These are phyloP conservation scores for Cardamine occulta DNA, from an alignment of 345 rosid species.

Conservation along the genomic window DNA sequence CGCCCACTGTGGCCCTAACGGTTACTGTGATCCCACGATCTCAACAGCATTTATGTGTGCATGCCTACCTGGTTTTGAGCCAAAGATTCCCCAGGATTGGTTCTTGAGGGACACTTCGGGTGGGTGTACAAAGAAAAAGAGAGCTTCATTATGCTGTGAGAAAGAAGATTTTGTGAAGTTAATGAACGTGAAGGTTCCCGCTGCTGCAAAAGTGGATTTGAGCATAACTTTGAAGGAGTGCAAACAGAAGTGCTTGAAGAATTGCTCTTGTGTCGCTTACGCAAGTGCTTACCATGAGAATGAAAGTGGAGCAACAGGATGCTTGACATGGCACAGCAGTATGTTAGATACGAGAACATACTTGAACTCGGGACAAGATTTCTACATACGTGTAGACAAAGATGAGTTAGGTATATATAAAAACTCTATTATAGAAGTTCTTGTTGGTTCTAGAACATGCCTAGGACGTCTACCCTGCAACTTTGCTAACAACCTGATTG, in stretches of 20 bases:
- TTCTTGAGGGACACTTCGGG: constrained; percentile 50
- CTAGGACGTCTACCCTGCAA: too few species aligned
- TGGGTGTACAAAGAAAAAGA: constrained; percentile 54
- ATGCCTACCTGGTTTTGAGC: constrained; percentile 73
- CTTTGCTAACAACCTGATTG: too few species aligned
- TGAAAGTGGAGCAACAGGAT: constrained; percentile 48
- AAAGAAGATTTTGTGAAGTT: constrained; percentile 64
- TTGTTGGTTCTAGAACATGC: too few species aligned
- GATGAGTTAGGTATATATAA: constrained; percentile 51
- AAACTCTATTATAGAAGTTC: too few species aligned
- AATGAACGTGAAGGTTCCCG: constrained; percentile 54
- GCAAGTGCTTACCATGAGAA: constrained; percentile 51
- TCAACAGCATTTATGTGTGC: constrained; percentile 48
- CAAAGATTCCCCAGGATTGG: constrained; percentile 55
- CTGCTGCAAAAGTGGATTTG: constrained; percentile 44
- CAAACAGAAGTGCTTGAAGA: constrained; percentile 45
- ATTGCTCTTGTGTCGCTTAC: constrained; percentile 67
- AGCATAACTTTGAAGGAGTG: constrained; percentile 52
- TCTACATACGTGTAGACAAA: constrained; percentile 55
- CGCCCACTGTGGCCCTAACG: constrained; percentile 58
- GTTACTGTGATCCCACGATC: constrained; percentile 47
- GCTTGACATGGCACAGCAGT: constrained; percentile 58
- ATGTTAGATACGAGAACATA: constrained; percentile 52
- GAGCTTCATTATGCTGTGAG: constrained; percentile 26
- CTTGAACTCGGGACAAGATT: constrained; percentile 53